Evolutionary conservation across 2,329 filamentous ascomycete genomes (phyloP).

Genomic region (Trichoderma sp.): DNA sequence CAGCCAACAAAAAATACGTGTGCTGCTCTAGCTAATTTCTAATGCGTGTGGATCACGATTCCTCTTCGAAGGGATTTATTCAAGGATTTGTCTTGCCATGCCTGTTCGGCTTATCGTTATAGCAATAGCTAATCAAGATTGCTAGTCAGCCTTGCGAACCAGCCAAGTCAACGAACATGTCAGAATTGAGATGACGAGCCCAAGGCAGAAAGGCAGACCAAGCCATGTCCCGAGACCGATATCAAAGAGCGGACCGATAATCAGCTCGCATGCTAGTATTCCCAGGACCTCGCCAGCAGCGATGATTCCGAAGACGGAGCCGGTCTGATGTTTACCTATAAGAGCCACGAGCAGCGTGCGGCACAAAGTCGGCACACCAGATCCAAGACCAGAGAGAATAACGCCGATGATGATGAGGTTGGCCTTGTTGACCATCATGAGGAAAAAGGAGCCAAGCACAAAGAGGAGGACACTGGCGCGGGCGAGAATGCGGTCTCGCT

Average conservation of each 20-base stretch:
- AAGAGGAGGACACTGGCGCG: conserved; percentile 33
- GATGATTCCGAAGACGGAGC: conserved; percentile 35
- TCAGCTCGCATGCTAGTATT: conserved; percentile 32
- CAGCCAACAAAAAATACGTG: not conserved
- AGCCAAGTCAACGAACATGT: conserved; percentile 32
- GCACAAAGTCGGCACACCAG: conserved; percentile 35
- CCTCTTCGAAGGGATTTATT: not conserved
- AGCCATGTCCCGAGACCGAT: conserved; percentile 35
- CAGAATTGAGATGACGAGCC: conserved; percentile 26
- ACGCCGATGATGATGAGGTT: conserved; percentile 34
- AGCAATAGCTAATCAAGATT: not conserved
- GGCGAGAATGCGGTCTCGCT: conserved; percentile 32
- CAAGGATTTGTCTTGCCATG: not conserved
- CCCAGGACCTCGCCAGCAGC: conserved; percentile 35
- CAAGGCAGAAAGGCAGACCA: conserved; percentile 35
- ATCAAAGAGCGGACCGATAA: conserved; percentile 35
- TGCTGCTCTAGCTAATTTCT: not conserved
- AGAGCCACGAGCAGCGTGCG: conserved; percentile 35
- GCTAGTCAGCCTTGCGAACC: not conserved
- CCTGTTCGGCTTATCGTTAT: not conserved
- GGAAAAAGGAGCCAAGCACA: conserved; percentile 34
- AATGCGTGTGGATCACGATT: not conserved
- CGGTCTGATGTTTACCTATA: conserved; percentile 30
- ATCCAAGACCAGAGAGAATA: conserved; percentile 34
- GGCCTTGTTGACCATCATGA: conserved; percentile 33